These are phyloP conservation scores for Gaultheria prostrata DNA, from an alignment of 148 eudicot genomes.

Conservation along the genomic window DNA sequence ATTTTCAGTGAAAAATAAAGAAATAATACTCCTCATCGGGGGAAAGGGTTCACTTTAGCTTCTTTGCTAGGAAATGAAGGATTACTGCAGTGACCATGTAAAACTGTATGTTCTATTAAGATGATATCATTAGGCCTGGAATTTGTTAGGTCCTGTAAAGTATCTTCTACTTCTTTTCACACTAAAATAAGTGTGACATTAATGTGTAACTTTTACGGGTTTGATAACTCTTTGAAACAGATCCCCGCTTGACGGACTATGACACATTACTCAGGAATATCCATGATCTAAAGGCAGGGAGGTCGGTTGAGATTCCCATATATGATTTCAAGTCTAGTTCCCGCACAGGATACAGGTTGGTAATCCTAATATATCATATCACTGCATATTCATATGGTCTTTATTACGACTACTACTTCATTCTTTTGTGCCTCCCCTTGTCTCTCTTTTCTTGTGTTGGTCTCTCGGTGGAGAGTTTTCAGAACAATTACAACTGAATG, in stretches of 20 bases:
- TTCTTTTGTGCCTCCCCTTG: not conserved
- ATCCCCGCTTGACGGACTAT: constrained; percentile 93
- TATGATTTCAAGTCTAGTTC: constrained; percentile 94
- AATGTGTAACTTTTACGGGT: not conserved
- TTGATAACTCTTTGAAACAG: constrained; percentile 32
- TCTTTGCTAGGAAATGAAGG: not conserved
- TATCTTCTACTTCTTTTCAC: not conserved
- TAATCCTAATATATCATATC: not conserved
- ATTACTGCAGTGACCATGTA: not conserved
- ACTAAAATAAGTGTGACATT: not conserved
- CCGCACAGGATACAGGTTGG: constrained; percentile 84
- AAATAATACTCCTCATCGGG: not conserved
- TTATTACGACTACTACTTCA: not conserved
- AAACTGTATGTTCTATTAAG: not conserved
- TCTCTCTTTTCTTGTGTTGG: not conserved
- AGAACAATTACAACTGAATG: not conserved
- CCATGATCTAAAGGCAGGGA: constrained; percentile 74
- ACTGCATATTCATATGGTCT: not conserved
- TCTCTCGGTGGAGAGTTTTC: not conserved
- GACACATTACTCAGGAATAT: constrained; percentile 82
- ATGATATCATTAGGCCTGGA: not conserved
- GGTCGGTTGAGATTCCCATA: constrained; percentile 63
- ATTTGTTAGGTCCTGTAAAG: not conserved
- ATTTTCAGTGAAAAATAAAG: not conserved
- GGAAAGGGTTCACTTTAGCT: not conserved